Evolutionary conservation across 164 flowering plant species (phyloP), one percentile per base, ranked within the genome.

Genomic region (Platanus orientalis): DNA sequence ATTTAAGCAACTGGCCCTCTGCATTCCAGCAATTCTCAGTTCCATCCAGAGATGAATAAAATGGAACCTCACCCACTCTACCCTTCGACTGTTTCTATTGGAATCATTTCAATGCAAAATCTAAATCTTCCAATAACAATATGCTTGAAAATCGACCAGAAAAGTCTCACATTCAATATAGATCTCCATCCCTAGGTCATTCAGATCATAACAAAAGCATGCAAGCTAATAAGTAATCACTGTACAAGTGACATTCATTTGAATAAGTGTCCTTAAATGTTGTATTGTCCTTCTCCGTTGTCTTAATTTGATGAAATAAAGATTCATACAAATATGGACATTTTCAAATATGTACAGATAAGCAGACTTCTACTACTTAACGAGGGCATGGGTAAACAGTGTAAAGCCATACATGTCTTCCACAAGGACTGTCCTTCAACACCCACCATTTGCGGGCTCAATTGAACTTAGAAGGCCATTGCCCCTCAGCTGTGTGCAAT

Each of bases 391-490:
- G 32, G 36, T 49, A 61, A 29, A 57, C 21, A 27, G 42, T 49
- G 19, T 32, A 39, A 59, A 61, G 13, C 48, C 60, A 49, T 30
- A 26, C 20, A 26, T 57, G 9, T 19, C 30, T 11, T 40, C 32
- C 16, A 26, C 23, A 23, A 36, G 30, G 32, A 55, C 47, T 29
- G 6, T 11, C 16, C n/a, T 48, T 84, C 76, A 89, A 70, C 96
- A 86, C 7, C 89, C 93, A 50, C 86, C 84, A 61, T 84, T 75
- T 7, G 90, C 96, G 52, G 98, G 98, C 67, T 94, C 97, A 27
- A 94, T 87, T 13, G 97, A 90, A 76, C 97, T 94, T 60, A 84
- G 59, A 19, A 94, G 95, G 21, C 98, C 98, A 65, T 89, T 94
- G 60, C 91, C 90, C 59, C 98, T 73, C 44, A 94, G 83, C 75